Evolutionary conservation across 2,329 filamentous ascomycete genomes (phyloP), one percentile per base, ranked within the genome.

Genomic region (Neoarthrinium moseri): DNA sequence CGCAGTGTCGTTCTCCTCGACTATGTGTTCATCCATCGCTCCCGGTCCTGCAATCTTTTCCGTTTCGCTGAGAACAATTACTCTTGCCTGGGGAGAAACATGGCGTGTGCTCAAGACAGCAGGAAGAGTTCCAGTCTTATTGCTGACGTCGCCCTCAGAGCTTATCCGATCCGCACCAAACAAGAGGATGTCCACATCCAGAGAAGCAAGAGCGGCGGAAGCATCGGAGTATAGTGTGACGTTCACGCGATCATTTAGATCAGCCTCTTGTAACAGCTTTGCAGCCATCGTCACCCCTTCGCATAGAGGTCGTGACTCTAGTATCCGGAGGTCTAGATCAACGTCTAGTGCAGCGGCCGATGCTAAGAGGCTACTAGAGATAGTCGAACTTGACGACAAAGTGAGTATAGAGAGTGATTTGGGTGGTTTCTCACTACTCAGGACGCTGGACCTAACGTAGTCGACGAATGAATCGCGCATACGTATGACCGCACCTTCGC

Each of bases 271-370:
- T 10, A 57, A 35, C 4, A 79, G 48, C 4, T 62, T 63, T n/a
- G 65, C 67, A 5, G 78, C 80, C 42, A 83, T 70, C 7, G 70
- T 74, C 4, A 78, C 78, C 6, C 84, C 85, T 63, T 89, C 84
- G 51, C 75, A 87, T 1, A 83, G 69, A 0, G 85, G 85, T 1
- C 84, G 71, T 3, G 84, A 87, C 59, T 88, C 84, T 4, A 89
- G 70, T 23, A 89, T 68, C 4, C 74, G 75, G 15, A 88, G 61
- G 40, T 83, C 73, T 7, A 86, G 57, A 1, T 50, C 55, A 6
- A 72, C 58, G 2, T 55, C 60, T 3, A 67, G 57, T 2, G 54
- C 52, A 1, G 57, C 52, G 10, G 74, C 62, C 3, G 70, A 63
- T 22, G 72, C 64, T 2, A 71, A 53, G 10, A 87, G 67, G 40